Conservation (phyloP, 352 stramenopile species). For the Plasmopara viticola region DNA sequence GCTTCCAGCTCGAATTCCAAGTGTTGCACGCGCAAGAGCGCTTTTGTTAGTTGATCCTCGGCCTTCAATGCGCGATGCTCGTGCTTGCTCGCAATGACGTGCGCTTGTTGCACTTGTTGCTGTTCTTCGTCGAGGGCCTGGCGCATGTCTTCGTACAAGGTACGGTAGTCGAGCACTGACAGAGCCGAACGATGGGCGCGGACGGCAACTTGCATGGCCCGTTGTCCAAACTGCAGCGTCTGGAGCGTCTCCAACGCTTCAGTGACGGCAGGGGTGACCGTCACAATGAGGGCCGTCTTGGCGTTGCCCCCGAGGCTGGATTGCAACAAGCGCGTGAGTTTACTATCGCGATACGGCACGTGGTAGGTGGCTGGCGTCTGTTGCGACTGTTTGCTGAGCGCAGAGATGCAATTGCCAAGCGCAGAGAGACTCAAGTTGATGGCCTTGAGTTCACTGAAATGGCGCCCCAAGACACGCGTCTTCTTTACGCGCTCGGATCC, state of each 20-base stretch:
- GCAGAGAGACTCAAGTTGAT: slow-evolving; percentile 74
- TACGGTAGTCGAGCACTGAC: slow-evolving; percentile 60
- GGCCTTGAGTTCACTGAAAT: slow-evolving; percentile 61
- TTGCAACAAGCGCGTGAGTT: slow-evolving; percentile 61
- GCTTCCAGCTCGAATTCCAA: slow-evolving; percentile 57
- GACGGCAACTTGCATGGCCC: slow-evolving; percentile 64
- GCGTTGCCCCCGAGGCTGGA: slow-evolving; percentile 68
- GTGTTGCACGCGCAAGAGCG: slow-evolving; percentile 49
- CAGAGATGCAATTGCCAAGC: slow-evolving; percentile 69
- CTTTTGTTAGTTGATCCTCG: slow-evolving; percentile 50
- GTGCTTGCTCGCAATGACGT: slow-evolving; percentile 17
- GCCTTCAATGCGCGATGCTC: slow-evolving; percentile 11
- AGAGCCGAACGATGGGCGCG: slow-evolving; percentile 53
- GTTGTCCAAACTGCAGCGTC: slow-evolving; percentile 68
- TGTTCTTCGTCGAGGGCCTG: slow-evolving; percentile 40
- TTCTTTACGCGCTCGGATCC: slow-evolving; percentile 74
- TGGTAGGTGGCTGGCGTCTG: slow-evolving; percentile 31
- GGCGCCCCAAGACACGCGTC: slow-evolving; percentile 38
- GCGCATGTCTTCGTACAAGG: slow-evolving; percentile 54
- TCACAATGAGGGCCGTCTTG: slow-evolving; percentile 65
- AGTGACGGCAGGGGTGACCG: slow-evolving; percentile 36
- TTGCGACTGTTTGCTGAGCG: slow-evolving; percentile 44
- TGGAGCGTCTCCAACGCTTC: slow-evolving; percentile 57
- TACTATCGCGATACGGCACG: slow-evolving; percentile 70
- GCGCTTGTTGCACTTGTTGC: slow-evolving; percentile 19